Base-by-base conservation (phyloP, 495 filamentous ascomycete genomes). In the Penicillium coprophilum region DNA sequence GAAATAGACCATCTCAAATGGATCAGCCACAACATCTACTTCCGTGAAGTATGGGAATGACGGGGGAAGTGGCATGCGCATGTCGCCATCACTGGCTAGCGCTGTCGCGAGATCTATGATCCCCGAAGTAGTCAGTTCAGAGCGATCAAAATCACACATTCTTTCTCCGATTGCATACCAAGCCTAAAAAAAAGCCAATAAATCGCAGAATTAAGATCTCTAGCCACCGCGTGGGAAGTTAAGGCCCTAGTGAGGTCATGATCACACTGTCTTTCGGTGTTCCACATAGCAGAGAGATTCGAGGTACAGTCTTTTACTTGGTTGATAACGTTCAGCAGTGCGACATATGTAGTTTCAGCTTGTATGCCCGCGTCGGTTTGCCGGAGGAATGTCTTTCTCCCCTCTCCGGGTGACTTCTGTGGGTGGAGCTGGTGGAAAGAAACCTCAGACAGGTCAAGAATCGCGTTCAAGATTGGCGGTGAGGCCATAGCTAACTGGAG, bases 161-260 rank as follows among this genome's bases (percentile, higher is more conserved):
- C 9, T 9, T 10, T 27, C 13, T 43, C 1, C 4, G 36, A 53
- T 20, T 46, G 60, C 60, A 50, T 67, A 71, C 74, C 71, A 12
- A 68, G 55, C 53, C 72, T 64, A 32, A 69, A 40, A 50, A 72
- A 66, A 27, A 74, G 63, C 73, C 71, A 77, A 40, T 73, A 73
- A 13, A 68, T 59, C 12, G 61, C 64, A 6, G 67, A 65, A 20
- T 68, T 63, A 11, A 72, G 51, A 46, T 61, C 44, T 15, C 52
- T 51, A 13, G 53, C 57, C 5, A 57, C 51, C 2, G 63, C 58
- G 34, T 62, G 53, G 17, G 59, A 53, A 23, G 46, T 55, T 11
- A 74, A 32, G 6, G 49, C 47, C 5, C 61, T 46, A 21, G 67
- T 15, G 9, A 57, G 34, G 0, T 56, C 49, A 12, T 19, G 47